These are phyloP conservation scores for Saccharomycopsis olivae DNA, from an alignment of 805 yeast species.

Conservation along the genomic window DNA sequence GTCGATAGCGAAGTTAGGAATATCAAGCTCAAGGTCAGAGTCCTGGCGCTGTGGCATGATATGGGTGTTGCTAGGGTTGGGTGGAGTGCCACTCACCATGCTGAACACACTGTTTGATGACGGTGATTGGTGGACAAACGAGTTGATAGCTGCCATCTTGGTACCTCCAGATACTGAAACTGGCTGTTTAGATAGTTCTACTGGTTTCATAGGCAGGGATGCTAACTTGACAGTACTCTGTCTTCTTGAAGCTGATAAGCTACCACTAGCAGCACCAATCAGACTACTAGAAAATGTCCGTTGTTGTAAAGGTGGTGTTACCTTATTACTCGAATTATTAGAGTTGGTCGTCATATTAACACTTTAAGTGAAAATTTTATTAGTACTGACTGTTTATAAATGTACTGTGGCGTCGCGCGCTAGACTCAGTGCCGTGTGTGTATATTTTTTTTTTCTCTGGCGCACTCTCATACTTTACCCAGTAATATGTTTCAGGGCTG, in stretches of 20 bases:
- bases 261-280: neutral
- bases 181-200: neutral
- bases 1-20: slow-evolving; percentile 16
- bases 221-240: slow-evolving; percentile 14
- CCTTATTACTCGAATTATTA: neutral
- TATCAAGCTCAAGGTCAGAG: slow-evolving; percentile 2
- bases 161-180: slow-evolving; percentile 1
- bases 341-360: no score
- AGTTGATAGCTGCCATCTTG: slow-evolving; percentile 12
- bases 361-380: no score
- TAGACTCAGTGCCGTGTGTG: no score
- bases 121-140: slow-evolving; percentile 14
- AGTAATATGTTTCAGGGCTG: no score
- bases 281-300: neutral
- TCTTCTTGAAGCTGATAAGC: slow-evolving; percentile 3
- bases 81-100: slow-evolving; percentile 4
- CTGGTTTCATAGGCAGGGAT: slow-evolving; percentile 8
- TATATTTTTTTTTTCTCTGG: no score
- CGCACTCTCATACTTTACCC: no score
- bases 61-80: slow-evolving; percentile 2
- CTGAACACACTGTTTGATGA: slow-evolving; percentile 15
- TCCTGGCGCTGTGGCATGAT: slow-evolving; percentile 3
- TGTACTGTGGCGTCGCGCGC: no score
- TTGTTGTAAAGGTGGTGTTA: neutral
- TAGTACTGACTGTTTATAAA: no score